Base-by-base conservation (phyloP, 768 basidiomycete species). In the Mrakia blollopis region DNA sequence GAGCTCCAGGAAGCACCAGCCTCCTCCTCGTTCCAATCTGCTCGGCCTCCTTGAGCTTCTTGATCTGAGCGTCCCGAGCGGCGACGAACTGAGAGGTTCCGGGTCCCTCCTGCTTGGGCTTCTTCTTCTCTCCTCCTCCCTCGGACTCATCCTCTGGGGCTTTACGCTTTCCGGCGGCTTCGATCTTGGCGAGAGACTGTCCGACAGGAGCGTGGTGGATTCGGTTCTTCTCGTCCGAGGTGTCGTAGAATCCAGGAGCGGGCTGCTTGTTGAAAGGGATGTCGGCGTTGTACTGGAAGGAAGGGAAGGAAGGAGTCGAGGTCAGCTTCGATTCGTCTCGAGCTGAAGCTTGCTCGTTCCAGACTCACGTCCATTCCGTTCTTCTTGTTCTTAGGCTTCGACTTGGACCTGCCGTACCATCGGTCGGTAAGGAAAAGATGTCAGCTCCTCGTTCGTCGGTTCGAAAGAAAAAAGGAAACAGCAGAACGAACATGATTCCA, bases 191-290 rank as follows among this genome's bases (percentile, higher is more conserved):
- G 9, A 97, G 87, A 0, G 91, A 90, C 83, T 94, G 92, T 6
- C 95, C 95, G 37, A 98, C 91, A 4, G 85, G 96, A 0, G 96
- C 93, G n/a, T 89, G 86, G 21, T 91, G 89, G 54, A 90, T 86
- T 69, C 92, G 91, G 7, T 93, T 91, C 81, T 94, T 91, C 82
- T 99, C 97, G 80, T 96, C 97, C 0, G 91, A 88, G 2, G 93
- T 94, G 82, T 99, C 97, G 84, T 98, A 99, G 85, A 99, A 99
- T 0, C 97, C 97, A 14, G 95, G 85, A 0, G 93, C 94, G 0
- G 97, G 87, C 82, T 92, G 92, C 86, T 98, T 98, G 85, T 99
- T 97, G 82, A 98, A 98, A 0, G 97, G 97, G 80, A 98, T 97
- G 82, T 99, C 97, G 71, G 94, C 89, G 81, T 98, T 99, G 85